Evolutionary conservation across 2,329 filamentous ascomycete species (phyloP), one percentile per base, ranked within the genome.

Genomic region (Ceratocystis albifundus): DNA sequence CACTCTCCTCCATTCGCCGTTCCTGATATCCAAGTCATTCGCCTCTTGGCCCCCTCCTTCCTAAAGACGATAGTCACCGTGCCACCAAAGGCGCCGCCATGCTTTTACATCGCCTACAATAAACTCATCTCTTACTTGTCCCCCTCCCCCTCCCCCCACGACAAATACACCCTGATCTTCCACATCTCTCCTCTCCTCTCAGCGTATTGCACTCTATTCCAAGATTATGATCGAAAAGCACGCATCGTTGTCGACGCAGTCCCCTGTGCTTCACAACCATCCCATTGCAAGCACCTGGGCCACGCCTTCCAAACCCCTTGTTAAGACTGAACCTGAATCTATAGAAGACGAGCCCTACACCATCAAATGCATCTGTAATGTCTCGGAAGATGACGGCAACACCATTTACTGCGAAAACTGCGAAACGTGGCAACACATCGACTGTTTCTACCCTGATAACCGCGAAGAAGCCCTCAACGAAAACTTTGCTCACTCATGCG

Each of bases 381-480:
- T 88, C 76, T 80, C 85, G 75, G 91, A 96, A 79, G 94, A 99
- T 80, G 94, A 99, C 80, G 94, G 94, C 77, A 93, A 90, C 76
- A 99, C 94, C 68, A 95, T 99, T 69, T 90, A 92, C 76, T 99
- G 94, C 81, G 94, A 97, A 75, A 84, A 82, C 68, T 99, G 94
- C 80, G 89, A 96, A 74, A 94, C 91, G 62, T 99, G 94, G 94
- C 94, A 99, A 77, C 94, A 99, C 77, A 96, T 96, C 72, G 87
- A 91, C 74, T 99, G 94, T 77, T 97, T 96, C 77, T 97, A 97
- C 75, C 84, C 84, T 25, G 76, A 84, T 70, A 89, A 90, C 71
- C 83, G 84, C 74, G 82, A 86, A 75, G 81, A 89, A 80, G 82
- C 88, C 77, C 77, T 92, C 75, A 76, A 87, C 79, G 81, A 84